Evolutionary conservation across 1,284 basidiomycete genomes (phyloP), one percentile per base, ranked within the genome.

Genomic region (Malassezia pachydermatis): DNA sequence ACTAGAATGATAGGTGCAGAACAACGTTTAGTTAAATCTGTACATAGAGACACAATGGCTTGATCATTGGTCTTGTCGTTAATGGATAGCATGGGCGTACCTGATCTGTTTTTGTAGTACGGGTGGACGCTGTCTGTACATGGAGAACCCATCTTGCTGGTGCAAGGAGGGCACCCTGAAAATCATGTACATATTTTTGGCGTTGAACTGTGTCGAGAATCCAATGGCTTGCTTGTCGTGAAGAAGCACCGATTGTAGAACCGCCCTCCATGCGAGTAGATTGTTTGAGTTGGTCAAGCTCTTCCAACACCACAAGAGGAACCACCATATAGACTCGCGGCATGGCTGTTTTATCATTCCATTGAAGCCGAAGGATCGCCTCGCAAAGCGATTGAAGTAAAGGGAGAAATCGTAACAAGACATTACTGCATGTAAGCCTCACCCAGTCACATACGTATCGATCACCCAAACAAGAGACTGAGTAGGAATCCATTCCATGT

Each of bases 11-110:
- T 28, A 11, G 13, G 36, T 1, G 41, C 30, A 1, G 20, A 17
- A 13, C 30, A 43, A 1, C 20, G 20, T 4, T 25, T 13, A 13
- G 25, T 23, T 10, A 52, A 19, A 10, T 36, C 33, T n/a, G 40
- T 23, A 23, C 50, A 47, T 10, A 52, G 40, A 0, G 50, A 32
- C n/a, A 52, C 45, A 23, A 52, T 52, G 13, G 16, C 22, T 34
- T 47, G 39, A 35, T 52, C 50, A 25, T 52, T 52, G 25, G 50
- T 52, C 45, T 45, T n/a, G 20, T 4, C 39, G 23, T 14, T 44
- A 23, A 44, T 30, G n/a, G 10, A 10, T 16, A 5, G 41, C 23
- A 2, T 11, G 1, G 9, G 38, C 47, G 2, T 43, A 49, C 47
- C 27, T 43, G n/a, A 36, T 24, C 34, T 24, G 13, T 34, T 14